Evolutionary conservation across 2,329 filamentous ascomycete species (phyloP).

Genomic region (Emmonsia crescens): DNA sequence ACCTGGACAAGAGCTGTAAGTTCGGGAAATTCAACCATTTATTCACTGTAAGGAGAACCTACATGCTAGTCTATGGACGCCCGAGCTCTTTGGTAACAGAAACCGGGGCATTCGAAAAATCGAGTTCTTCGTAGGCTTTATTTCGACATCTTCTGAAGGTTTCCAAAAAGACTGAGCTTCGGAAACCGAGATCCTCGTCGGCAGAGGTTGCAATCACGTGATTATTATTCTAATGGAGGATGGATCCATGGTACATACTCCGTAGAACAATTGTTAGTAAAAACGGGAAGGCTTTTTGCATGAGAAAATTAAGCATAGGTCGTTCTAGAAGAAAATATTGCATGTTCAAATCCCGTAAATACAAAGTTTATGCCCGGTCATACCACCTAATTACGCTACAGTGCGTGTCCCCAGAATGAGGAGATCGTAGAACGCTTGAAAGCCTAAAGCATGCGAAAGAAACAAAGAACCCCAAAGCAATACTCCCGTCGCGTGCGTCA

Average conservation of each 20-base stretch:
- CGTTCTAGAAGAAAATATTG: not conserved
- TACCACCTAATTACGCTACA: not conserved
- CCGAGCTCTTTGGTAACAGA: slow-evolving; percentile 25
- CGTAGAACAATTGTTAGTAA: too few relatives aligned
- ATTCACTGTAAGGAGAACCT: slow-evolving; percentile 10
- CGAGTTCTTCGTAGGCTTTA: not conserved
- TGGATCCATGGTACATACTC: too few relatives aligned
- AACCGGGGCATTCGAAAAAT: slow-evolving; percentile 27
- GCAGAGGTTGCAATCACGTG: not conserved
- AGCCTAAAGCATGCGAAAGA: slow-evolving; percentile 22
- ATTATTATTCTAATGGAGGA: too few relatives aligned
- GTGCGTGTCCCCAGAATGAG: not conserved
- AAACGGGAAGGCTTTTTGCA: not conserved
- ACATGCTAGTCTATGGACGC: slow-evolving; percentile 37
- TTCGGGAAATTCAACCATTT: not conserved
- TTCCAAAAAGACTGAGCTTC: not conserved
- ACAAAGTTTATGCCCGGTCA: not conserved
- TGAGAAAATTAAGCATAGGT: not conserved
- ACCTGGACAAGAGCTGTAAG: slow-evolving; percentile 19
- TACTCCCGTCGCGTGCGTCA: not conserved
- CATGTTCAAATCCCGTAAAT: not conserved
- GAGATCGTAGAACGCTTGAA: not conserved
- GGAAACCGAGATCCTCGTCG: too few relatives aligned
- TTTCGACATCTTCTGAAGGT: not conserved
- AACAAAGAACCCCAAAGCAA: not conserved